A percentile compares a stretch with the other conserved stretches of the same genome.
These are phyloP conservation scores for Neurospora sp. DNA, from an alignment of 495 filamentous ascomycete genomes.

Conservation along the genomic window DNA sequence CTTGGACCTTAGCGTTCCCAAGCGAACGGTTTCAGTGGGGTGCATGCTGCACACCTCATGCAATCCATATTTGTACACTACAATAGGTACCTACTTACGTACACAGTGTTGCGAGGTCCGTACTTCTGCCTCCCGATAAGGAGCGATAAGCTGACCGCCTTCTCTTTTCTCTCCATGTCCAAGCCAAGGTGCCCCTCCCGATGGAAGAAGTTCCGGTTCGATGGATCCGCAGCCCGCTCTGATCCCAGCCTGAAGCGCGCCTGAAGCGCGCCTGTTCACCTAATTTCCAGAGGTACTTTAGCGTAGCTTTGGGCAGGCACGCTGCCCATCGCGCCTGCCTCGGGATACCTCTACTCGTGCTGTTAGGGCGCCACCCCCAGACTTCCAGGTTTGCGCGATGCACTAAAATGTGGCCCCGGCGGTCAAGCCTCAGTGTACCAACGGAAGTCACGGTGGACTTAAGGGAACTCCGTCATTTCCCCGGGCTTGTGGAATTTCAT, in stretches of 20 bases:
- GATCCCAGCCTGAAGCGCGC: neutral
- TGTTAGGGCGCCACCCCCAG: neutral
- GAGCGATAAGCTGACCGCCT: neutral
- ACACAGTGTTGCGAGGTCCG: neutral
- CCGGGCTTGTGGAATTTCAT: neutral
- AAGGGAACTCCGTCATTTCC: neutral
- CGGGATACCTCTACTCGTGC: neutral
- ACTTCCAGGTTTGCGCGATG: neutral
- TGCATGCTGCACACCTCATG: neutral
- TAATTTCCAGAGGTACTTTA: neutral
- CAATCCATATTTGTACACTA: neutral
- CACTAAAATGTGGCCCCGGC: neutral
- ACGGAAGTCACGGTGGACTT: neutral
- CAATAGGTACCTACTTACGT: no score
- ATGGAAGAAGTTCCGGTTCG: neutral
- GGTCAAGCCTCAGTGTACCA: neutral
- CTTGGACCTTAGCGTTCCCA: neutral
- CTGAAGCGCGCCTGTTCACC: neutral
- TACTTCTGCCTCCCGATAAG: neutral
- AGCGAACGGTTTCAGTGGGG: neutral
- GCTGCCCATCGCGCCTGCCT: neutral
- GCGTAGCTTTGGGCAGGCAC: neutral
- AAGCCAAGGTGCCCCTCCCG: neutral
- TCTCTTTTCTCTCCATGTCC: neutral
- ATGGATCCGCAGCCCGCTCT: neutral